These are phyloP conservation scores for Amanita pallidorosea DNA, from an alignment of 768 basidiomycete species.

Conservation along the genomic window DNA sequence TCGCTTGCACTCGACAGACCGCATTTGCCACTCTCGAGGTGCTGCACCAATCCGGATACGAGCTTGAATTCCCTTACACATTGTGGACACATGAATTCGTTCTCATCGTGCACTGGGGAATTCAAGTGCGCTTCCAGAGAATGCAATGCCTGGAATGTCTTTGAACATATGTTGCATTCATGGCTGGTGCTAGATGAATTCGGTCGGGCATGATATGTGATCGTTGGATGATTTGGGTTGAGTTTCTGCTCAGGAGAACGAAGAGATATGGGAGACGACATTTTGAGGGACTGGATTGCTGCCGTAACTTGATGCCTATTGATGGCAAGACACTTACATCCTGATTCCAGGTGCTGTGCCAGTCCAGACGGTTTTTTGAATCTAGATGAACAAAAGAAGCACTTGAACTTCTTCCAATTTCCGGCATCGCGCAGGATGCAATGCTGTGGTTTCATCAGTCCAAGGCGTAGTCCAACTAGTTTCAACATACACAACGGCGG, in stretches of 20 bases:
- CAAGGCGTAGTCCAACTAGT: no score
- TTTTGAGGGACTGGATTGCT: constrained; percentile 19
- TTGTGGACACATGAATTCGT: constrained; percentile 33
- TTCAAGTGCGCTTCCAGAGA: constrained; percentile 25
- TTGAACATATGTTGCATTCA: constrained; percentile 30
- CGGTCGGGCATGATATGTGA: constrained; percentile 19
- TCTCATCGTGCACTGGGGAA: constrained; percentile 26
- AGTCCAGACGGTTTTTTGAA: constrained; percentile 27
- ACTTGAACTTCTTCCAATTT: neutral
- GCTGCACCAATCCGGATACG: constrained; percentile 31
- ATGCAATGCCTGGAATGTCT: constrained; percentile 17
- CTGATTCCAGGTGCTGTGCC: constrained; percentile 28
- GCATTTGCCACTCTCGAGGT: constrained; percentile 30
- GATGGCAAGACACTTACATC: constrained; percentile 19
- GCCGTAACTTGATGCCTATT: constrained; percentile 26
- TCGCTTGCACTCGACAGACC: constrained; percentile 20
- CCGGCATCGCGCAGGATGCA: no score
- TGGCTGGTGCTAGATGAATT: constrained; percentile 20
- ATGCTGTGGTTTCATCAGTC: no score
- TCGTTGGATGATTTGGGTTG: constrained; percentile 4
- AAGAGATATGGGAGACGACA: constrained; percentile 24
- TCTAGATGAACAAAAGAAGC: constrained; percentile 14
- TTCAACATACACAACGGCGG: no score
- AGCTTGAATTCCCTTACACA: constrained; percentile 24
- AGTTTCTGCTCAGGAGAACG: constrained; percentile 14